phyloP scores from a whole-genome alignment of 2,329 filamentous ascomycete genomes.

The Aspergillus aculeatus region DNA sequence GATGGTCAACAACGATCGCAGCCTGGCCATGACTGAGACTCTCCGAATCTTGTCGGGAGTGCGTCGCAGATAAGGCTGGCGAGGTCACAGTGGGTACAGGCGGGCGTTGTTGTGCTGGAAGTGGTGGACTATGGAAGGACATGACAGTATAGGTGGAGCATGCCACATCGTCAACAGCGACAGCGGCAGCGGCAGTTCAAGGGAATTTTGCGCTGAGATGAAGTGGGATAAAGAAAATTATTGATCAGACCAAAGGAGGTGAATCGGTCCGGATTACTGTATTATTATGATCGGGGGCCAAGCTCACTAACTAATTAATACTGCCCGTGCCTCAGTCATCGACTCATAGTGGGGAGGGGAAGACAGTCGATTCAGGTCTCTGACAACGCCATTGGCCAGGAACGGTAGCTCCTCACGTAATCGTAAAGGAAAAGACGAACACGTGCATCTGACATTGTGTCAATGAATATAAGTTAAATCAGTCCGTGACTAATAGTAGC shows the following conservation, averaged over 20 bases:
- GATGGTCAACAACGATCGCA: neutral
- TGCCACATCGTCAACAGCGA: constrained; percentile 14
- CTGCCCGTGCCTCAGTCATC: constrained; percentile 14
- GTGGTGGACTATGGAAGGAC: constrained; percentile 13
- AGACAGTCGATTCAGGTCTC: neutral
- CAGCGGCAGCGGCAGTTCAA: neutral
- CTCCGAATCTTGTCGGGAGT: constrained; percentile 2
- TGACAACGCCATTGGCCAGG: constrained; percentile 4
- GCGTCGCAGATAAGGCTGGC: constrained; percentile 2
- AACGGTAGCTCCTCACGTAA: neutral
- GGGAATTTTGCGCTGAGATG: neutral
- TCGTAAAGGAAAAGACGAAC: neutral
- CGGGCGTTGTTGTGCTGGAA: constrained; percentile 5
- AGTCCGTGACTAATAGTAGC: too few species aligned
- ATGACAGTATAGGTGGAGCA: constrained; percentile 13
- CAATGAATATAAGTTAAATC: too few species aligned
- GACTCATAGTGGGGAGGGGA: constrained; percentile 19
- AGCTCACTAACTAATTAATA: neutral
- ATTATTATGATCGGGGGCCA: neutral
- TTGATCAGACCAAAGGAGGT: neutral
- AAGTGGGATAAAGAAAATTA: neutral
- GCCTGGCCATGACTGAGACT: constrained; percentile 7
- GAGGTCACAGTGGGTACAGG: constrained; percentile 7
- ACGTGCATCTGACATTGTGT: too few species aligned
- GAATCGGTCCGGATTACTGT: neutral